Base-by-base conservation (phyloP, 179 eudicot genomes). In the Amaranthus tricolor region DNA sequence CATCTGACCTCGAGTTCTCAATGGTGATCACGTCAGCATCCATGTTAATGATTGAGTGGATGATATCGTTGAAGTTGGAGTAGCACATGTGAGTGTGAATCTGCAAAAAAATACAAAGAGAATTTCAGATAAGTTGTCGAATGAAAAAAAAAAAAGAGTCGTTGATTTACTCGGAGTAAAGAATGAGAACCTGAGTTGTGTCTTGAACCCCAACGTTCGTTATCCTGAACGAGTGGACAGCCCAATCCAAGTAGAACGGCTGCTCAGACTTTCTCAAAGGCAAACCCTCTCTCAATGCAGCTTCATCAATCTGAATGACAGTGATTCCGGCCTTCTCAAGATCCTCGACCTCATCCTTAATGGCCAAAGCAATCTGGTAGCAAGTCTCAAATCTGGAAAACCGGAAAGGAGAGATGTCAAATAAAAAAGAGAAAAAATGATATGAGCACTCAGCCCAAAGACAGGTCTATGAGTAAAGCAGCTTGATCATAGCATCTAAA, bases 51-150 rank as follows among this genome's bases (percentile, higher is more conserved):
- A 91, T 89, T 0, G 94, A 83, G 84, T 88, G 92, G 74, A 89
- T 91, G 70, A 91, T 89, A 84, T 89, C 91, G 21, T 89, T 91
- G 88, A 89, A 88, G 82, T 89, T 85, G 6, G 93, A 90, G 78
- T 90, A 90, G 85, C 95, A 90, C 95, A 90, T 90, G 83, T 90
- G 93, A 71, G 96, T 90, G 79, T 90, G 96, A 75, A 89, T 87
- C 93, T 89, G 86, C 70, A 44, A 43, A 62, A 66, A 16, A 9
- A 44, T 17, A 31, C 40, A 58, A 60, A 45, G 54, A 48, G 1
- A 31, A 15, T 16, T 45, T 45, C 59, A 11, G n/a, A 10, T 2
- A 31, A 31, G 3, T 31, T 31, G 40, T 31, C 40, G 40, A 2
- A 31, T 31, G 40, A 31, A 31, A 31, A 31, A 31, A 31, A 31